Evolutionary conservation across 2,329 filamentous ascomycete genomes (phyloP).

Genomic region (Zarea fungicola): DNA sequence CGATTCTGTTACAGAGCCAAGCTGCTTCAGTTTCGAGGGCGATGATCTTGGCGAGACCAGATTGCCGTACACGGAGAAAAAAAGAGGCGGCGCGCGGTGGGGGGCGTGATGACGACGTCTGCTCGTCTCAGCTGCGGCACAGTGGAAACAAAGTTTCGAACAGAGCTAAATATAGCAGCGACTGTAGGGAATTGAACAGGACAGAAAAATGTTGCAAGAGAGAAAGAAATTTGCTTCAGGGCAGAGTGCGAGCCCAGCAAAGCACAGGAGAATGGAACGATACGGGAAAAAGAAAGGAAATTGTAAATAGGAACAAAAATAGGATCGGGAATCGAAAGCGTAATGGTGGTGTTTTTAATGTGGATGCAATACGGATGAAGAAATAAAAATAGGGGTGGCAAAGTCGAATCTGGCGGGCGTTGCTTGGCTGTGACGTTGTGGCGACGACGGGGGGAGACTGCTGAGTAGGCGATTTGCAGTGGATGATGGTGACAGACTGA

Average conservation of each 20-base stretch:
- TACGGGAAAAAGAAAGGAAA: not conserved
- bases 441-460: not conserved
- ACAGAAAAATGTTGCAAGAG: not conserved
- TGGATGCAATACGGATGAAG: conserved; percentile 10
- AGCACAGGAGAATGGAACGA: conserved; percentile 1
- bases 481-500: no score
- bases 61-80: not conserved
- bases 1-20: not conserved
- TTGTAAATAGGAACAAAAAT: conserved; percentile 14
- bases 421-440: conserved; percentile 3
- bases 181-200: not conserved
- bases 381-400: conserved; percentile 14
- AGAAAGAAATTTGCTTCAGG: conserved; percentile 5
- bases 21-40: not conserved
- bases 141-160: not conserved
- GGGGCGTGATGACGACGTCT: conserved; percentile 14
- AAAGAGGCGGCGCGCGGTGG: conserved; percentile 11
- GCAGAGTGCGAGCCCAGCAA: not conserved
- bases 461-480: not conserved
- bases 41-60: not conserved
- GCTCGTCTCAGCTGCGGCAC: conserved; percentile 6
- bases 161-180: not conserved
- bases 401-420: not conserved
- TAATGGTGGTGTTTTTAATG: conserved; percentile 9
- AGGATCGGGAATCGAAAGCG: conserved; percentile 5